Percentiles rank a stretch among this genome's conserved stretches.
These are phyloP conservation scores for Fomitopsis pinicola DNA, from an alignment of 1,284 basidiomycete genomes.

Conservation along the genomic window DNA sequence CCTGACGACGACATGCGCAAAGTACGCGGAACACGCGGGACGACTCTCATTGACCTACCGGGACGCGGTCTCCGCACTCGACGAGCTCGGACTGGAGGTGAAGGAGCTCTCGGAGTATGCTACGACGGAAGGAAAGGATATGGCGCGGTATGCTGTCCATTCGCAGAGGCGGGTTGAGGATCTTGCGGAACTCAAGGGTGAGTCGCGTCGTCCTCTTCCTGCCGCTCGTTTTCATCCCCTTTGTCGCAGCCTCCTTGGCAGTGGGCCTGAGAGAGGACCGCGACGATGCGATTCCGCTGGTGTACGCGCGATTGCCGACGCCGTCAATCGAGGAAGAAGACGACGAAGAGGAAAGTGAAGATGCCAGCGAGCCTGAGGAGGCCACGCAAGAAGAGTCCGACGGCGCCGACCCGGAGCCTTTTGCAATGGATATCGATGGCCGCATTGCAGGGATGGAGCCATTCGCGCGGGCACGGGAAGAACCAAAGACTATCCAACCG, in stretches of 20 bases:
- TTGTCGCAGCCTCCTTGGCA: conserved; percentile 49
- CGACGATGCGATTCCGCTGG: conserved; percentile 51
- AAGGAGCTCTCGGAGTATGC: conserved; percentile 66
- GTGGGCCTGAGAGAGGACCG: conserved; percentile 51
- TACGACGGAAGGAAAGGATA: conserved; percentile 56
- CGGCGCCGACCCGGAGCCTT: background rate
- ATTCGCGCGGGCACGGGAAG: conserved; percentile 9
- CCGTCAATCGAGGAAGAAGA: conserved; percentile 32
- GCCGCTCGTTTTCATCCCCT: conserved; percentile 18
- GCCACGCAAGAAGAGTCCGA: conserved; percentile 13
- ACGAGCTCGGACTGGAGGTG: conserved; percentile 66
- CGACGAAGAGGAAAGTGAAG: conserved; percentile 25
- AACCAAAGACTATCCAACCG: conserved; percentile 23
- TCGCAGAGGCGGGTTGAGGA: conserved; percentile 63
- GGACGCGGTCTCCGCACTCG: conserved; percentile 62
- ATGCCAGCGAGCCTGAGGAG: conserved; percentile 26
- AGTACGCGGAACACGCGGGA: conserved; percentile 69
- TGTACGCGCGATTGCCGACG: conserved; percentile 42
- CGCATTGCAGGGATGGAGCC: conserved; percentile 8
- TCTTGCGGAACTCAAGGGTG: conserved; percentile 66
- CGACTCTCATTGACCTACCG: conserved; percentile 46
- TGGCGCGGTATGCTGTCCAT: conserved; percentile 59
- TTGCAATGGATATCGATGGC: conserved; percentile 12
- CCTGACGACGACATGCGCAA: conserved; percentile 58
- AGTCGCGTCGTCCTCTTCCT: conserved; percentile 25